These are phyloP conservation scores for Gypsophila paniculata DNA, from an alignment of 179 eudicot genomes.

Conservation along the genomic window DNA sequence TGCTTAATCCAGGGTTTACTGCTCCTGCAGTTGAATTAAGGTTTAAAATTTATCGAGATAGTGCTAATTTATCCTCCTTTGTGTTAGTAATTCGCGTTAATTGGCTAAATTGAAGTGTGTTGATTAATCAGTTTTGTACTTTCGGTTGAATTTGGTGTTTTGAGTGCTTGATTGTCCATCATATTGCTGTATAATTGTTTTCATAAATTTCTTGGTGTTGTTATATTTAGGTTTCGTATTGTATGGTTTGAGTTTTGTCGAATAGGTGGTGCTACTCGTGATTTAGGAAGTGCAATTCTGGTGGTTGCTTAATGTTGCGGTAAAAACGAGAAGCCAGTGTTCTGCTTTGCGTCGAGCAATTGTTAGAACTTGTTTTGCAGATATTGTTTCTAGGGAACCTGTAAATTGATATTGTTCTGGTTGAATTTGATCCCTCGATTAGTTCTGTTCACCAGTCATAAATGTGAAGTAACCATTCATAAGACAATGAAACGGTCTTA, in stretches of 20 bases:
- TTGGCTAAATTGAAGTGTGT: background rate
- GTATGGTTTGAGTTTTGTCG: background rate
- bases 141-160: background rate
- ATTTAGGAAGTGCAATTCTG: background rate
- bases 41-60: background rate
- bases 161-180: too few relatives aligned
- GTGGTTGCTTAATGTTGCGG: background rate
- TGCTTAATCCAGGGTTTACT: background rate
- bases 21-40: background rate
- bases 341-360: background rate
- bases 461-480: background rate
- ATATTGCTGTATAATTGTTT: too few relatives aligned
- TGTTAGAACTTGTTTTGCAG: background rate
- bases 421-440: background rate
- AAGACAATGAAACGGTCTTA: background rate
- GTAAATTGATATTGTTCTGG: background rate
- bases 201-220: background rate
- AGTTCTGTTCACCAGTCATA: background rate
- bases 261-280: background rate
- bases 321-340: background rate
- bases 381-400: too few relatives aligned
- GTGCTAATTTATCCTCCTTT: background rate
- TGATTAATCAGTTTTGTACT: background rate
- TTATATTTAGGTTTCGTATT: background rate
- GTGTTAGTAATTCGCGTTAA: background rate